phyloP scores from a whole-genome alignment of 2,329 filamentous ascomycete species.

The Sordariomycetes sp. region DNA sequence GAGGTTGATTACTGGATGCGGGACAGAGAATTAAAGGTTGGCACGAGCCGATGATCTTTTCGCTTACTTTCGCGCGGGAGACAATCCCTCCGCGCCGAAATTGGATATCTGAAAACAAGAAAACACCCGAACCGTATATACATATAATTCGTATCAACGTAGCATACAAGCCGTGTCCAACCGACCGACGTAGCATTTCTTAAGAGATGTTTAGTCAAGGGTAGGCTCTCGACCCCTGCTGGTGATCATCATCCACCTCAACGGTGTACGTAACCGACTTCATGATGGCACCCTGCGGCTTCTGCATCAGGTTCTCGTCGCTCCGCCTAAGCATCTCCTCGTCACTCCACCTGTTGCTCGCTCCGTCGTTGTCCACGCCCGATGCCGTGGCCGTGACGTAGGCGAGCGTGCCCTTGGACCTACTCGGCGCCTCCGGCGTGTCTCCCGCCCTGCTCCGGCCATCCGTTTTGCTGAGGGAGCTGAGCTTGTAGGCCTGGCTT shows the following conservation, averaged over 20 bases:
- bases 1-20: no score
- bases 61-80: no score
- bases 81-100: neutral
- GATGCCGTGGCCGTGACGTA: slow-evolving; percentile 5
- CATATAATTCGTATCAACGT: neutral
- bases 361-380: neutral
- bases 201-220: neutral
- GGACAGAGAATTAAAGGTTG: no score
- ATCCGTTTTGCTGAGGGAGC: slow-evolving; percentile 18
- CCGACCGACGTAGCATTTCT: no score
- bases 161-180: neutral
- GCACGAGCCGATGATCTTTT: no score
- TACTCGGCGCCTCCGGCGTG: slow-evolving; percentile 14
- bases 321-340: slow-evolving; percentile 24
- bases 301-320: neutral
- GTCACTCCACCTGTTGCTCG: slow-evolving; percentile 17
- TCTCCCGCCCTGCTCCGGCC: neutral
- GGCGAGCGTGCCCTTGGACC: slow-evolving; percentile 10
- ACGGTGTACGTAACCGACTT: slow-evolving; percentile 32
- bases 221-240: neutral
- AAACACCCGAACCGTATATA: neutral
- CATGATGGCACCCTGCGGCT: slow-evolving; percentile 15
- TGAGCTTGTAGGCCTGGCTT: slow-evolving; percentile 24
- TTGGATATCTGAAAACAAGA: neutral
- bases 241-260: slow-evolving; percentile 18